These are phyloP conservation scores for Hirschioporus abietinus DNA, from an alignment of 768 basidiomycete genomes.

Conservation along the genomic window DNA sequence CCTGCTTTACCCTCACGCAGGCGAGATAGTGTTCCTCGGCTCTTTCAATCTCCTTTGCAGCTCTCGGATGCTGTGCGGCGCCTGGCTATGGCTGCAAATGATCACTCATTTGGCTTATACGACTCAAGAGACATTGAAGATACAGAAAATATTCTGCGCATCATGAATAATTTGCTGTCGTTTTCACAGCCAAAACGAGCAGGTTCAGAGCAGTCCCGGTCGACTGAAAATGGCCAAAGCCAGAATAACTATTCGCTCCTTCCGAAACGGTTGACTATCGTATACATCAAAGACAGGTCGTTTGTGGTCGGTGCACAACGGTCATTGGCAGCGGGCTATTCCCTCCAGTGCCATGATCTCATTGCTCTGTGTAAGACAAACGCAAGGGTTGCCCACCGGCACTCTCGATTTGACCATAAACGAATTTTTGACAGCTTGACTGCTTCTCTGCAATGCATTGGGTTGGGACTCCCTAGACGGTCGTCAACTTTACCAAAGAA, in stretches of 20 bases:
- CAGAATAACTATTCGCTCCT: conserved; percentile 33
- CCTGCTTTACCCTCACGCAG: conserved; percentile 26
- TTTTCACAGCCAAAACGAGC: conserved; percentile 41
- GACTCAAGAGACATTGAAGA: conserved; percentile 42
- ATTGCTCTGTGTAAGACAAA: conserved; percentile 55
- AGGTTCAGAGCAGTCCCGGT: conserved; percentile 33
- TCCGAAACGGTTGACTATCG: conserved; percentile 47
- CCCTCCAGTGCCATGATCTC: conserved; percentile 36
- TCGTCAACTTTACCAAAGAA: neutral
- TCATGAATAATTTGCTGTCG: conserved; percentile 73
- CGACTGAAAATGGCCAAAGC: conserved; percentile 34
- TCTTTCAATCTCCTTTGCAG: conserved; percentile 59
- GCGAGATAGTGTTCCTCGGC: conserved; percentile 23
- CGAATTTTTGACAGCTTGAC: conserved; percentile 55
- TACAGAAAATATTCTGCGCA: conserved; percentile 56
- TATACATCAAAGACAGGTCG: conserved; percentile 50
- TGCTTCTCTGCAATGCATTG: conserved; percentile 16
- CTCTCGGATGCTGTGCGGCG: conserved; percentile 70
- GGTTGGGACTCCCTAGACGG: neutral
- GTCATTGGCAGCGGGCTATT: conserved; percentile 59
- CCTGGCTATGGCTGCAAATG: conserved; percentile 56
- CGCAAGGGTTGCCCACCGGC: conserved; percentile 49
- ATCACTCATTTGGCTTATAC: conserved; percentile 36
- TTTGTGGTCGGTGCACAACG: conserved; percentile 46
- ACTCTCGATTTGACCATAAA: conserved; percentile 66